Evolutionary conservation across 352 stramenopile genomes (phyloP), one percentile per base, ranked within the genome.

Genomic region (Phytophthora constricta): DNA sequence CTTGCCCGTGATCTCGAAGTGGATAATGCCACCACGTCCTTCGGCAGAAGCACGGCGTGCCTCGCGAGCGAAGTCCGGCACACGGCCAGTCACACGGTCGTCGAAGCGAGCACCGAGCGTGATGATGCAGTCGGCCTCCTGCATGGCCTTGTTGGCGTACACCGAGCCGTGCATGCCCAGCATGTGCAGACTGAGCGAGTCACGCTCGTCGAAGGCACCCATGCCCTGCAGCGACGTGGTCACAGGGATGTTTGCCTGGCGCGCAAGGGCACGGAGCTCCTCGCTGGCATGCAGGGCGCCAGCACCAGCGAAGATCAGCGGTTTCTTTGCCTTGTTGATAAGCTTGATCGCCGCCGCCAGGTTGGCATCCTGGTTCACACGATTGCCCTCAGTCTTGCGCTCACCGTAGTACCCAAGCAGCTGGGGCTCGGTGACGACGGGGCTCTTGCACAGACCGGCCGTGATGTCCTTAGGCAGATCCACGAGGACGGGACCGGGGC

Each of bases 381-480:
- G 83, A 62, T 96, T 96, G 53, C 85, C 86, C 14, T 78, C 70
- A 48, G 89, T 89, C 64, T 96, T 96, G 56, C 86, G 89, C 69
- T 92, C 76, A 11, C 88, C 88, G 58, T 96, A 96, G 76, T 96
- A 96, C 3, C 88, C 88, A 7, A 96, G 73, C 7, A 96, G 65
- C 67, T 93, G 86, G 13, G 86, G 85, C 61, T 92, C 86, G 23
- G 79, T 93, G 22, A 79, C 74, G 26, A 94, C 88, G 3, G 82
- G 68, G 47, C 75, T 81, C 58, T 86, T 90, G 74, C 86, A 94
- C 16, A 94, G 63, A 33, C 84, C 88, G 0, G 88, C 88, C 5
- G 88, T 96, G 62, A 99, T 89, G 73, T 99, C 96, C 85, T 99
- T 99, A 34, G 96, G 96, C 58, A 99, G 72, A 79, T 99, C 96